Evolutionary conservation across 176 grass and related monocot genomes (phyloP), one percentile per base, ranked within the genome.

Genomic region (Hyparrhenia diplandra): DNA sequence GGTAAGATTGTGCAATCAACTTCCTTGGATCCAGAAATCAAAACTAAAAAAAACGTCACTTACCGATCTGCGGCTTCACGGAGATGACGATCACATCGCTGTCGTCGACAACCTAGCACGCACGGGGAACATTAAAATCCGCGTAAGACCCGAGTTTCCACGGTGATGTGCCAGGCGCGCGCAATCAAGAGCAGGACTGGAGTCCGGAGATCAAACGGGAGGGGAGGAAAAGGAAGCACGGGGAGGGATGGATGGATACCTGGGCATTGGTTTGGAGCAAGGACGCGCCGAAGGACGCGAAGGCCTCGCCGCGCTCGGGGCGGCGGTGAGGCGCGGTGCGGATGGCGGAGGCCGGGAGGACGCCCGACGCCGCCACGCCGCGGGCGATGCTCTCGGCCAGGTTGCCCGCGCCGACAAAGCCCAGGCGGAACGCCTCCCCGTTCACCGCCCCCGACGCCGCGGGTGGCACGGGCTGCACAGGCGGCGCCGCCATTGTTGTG

Each of bases 381-480:
- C 93, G 78, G 28, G 90, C 93, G 82, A 95, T 99, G 89, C 90
- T 99, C 93, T 99, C 97, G 51, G 93, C 97, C 68, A 99, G 46
- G 82, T 96, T 99, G 9, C 97, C 97, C 0, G 91, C 89, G 25
- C 97, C 97, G 59, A 99, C 52, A 84, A 99, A 96, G 0, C 97
- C 97, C 0, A 99, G 80, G 16, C 74, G 88, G 85, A 93, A 99
- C 47, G 60, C 39, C 64, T 87, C 88, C 11, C 40, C 65, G 34
- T 2, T 69, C 1, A 65, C 70, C 1, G 71, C 74, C 2, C 83
- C 54, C 32, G 86, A 54, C 32, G 58, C 70, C 51, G 84, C 57
- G 4, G 80, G 8, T 5, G 76, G 36, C 16, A 72, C 25, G 16
- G 91, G 69, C 10, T 89, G 87, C 16, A 40, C 17, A 54, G 79